Conservation (phyloP, 2,329 filamentous ascomycete species). For the Fusarium continuum region DNA sequence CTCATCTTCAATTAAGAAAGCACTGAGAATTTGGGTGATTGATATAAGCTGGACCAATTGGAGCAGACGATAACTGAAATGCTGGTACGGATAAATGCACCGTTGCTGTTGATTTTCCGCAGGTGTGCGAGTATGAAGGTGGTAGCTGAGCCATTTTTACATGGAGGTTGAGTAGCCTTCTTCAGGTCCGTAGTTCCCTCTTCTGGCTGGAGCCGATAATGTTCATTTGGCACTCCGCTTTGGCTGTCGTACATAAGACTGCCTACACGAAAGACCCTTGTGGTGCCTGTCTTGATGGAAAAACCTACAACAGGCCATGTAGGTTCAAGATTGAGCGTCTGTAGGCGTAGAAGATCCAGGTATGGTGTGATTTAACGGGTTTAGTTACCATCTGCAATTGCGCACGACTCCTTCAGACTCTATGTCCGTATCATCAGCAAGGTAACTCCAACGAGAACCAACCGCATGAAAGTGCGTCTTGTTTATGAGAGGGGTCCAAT, state of each 20-base stretch:
- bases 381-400: conserved; percentile 33
- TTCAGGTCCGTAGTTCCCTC: conserved; percentile 32
- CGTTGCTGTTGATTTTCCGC: conserved; percentile 36
- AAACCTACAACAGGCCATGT: conserved; percentile 37
- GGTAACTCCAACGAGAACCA: conserved; percentile 34
- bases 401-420: conserved; percentile 12
- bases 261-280: conserved; percentile 32
- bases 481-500: conserved; percentile 37
- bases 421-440: conserved; percentile 33
- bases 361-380: conserved; percentile 42
- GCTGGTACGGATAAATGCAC: conserved; percentile 36
- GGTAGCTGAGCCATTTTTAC: conserved; percentile 44
- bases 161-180: conserved; percentile 28
- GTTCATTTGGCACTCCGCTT: conserved; percentile 32
- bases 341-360: conserved; percentile 27
- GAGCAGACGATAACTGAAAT: conserved; percentile 41
- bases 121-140: conserved; percentile 20
- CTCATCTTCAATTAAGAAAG: conserved; percentile 31
- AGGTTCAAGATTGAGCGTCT: conserved; percentile 32
- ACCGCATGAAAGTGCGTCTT: conserved; percentile 38
- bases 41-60: conserved; percentile 34
- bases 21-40: conserved; percentile 7
- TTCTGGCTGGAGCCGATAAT: conserved; percentile 30
- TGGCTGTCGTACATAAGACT: conserved; percentile 36
- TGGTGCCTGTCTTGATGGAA: conserved; percentile 24